A percentile compares a stretch with the other conserved stretches of the same genome.
Conservation (phyloP, 2,329 filamentous ascomycete species). For the Colletotrichum sp. region DNA sequence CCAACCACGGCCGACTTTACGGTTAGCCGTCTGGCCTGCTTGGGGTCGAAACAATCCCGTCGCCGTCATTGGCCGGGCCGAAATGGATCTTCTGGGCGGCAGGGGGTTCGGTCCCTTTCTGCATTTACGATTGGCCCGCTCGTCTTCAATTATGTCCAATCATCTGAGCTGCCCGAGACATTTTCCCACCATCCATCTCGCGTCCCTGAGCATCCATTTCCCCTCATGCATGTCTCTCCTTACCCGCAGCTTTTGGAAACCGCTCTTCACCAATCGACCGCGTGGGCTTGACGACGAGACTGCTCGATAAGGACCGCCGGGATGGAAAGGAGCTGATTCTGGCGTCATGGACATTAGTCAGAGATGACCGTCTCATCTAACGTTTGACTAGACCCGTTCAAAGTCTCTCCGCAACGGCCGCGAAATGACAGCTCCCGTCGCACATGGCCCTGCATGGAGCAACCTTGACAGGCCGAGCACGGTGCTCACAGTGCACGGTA, state of each 20-base stretch:
- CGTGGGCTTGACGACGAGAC: not conserved
- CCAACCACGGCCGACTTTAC: not conserved
- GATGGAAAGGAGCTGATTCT: not conserved
- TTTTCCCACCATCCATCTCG: not conserved
- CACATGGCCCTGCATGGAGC: not conserved
- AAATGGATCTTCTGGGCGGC: slow-evolving; percentile 8
- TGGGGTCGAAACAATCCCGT: not conserved
- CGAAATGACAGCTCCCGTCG: not conserved
- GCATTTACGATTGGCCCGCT: slow-evolving; percentile 21
- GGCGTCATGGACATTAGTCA: not conserved
- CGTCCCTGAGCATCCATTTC: slow-evolving; percentile 7
- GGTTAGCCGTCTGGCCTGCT: not conserved
- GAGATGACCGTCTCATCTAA: slow-evolving; percentile 2
- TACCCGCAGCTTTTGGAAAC: slow-evolving; percentile 27
- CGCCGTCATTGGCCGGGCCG: not conserved
- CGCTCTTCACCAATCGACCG: slow-evolving; percentile 6
- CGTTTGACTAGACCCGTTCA: not conserved
- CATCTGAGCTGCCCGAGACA: slow-evolving; percentile 9
- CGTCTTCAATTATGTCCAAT: slow-evolving; percentile 20
- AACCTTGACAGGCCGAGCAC: not conserved
- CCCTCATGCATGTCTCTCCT: slow-evolving; percentile 35
- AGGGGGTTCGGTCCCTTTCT: slow-evolving; percentile 22
- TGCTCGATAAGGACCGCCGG: not conserved
- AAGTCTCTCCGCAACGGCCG: not conserved
- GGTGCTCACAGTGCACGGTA: not conserved